Conservation (phyloP, 352 stramenopile species). For the Globisporangium cederbergense region DNA sequence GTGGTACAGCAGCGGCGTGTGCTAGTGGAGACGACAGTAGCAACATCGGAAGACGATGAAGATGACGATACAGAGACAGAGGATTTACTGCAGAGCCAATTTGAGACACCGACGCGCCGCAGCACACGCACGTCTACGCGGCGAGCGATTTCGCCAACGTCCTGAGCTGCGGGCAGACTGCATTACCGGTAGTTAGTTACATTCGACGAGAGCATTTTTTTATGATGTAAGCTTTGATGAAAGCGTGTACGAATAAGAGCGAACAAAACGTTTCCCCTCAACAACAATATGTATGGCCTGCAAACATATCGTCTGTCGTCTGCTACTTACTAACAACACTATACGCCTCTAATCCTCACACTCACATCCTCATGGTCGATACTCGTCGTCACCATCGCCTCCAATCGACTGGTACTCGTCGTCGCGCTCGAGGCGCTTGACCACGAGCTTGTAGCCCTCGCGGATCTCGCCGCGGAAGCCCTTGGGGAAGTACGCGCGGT, state of each 20-base stretch:
- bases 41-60: neutral
- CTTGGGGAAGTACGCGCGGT: constrained; percentile 85
- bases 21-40: neutral
- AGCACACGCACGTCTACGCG: neutral
- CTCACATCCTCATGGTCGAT: constrained; percentile 8
- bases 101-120: neutral
- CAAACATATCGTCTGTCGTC: neutral
- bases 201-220: constrained; percentile 1
- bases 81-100: neutral
- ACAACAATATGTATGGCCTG: neutral
- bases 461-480: constrained; percentile 80
- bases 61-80: neutral
- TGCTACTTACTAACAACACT: constrained; percentile 7
- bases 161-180: neutral
- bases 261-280: neutral
- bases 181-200: neutral
- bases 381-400: constrained; percentile 15
- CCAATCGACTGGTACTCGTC: constrained; percentile 30
- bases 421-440: constrained; percentile 48
- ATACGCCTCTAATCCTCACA: neutral
- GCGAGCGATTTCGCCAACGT: neutral
- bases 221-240: neutral
- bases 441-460: constrained; percentile 75
- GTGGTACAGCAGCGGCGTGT: neutral
- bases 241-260: neutral